Evolutionary conservation across 768 basidiomycete species (phyloP), one percentile per base, ranked within the genome.

Genomic region (Russula olivacea): DNA sequence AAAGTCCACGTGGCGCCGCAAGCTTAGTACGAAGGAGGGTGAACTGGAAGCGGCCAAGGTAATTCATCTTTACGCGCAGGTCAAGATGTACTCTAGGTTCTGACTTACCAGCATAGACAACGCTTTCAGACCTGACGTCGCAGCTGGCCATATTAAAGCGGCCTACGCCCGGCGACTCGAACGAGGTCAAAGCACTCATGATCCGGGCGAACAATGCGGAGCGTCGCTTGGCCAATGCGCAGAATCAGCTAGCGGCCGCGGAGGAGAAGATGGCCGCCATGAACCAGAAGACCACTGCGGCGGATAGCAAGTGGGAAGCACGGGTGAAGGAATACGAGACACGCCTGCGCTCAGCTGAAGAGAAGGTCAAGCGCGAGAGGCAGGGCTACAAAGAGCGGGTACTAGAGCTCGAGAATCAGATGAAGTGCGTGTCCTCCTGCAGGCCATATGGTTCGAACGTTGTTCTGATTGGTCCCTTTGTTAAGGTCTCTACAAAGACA

Each of bases 251-350:
- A 2, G 73, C 85, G 1, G 80, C 85, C 25, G 85, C 89, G 3
- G 96, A 98, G 71, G 92, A 95, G 74, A 88, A 88, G 75, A 81
- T 95, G 54, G 84, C 87, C 1, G 73, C 77, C 45, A 80, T 90
- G 74, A 88, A 87, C 67, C 80, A 85, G 75, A 89, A 86, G 78
- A 89, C 81, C 41, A 77, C 79, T 0, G 78, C 77, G 0, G 88
- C 90, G 0, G 94, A 97, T 68, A 77, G 76, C 57, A 96, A 95
- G 74, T 98, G 95, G 93, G 94, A 95, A 70, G 91, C 88, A 0
- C 80, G 95, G n/a, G 91, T 98, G 50, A 88, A 87, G 73, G 95
- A 98, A 74, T 94, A 95, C 69, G 93, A 97, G 75, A 72, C 83
- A 15, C 76, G 90, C 19, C 71, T 94, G 65, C 87, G 86, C 72